Conservation (phyloP, 306 rosid species). For the Prinsepia uniflora region DNA sequence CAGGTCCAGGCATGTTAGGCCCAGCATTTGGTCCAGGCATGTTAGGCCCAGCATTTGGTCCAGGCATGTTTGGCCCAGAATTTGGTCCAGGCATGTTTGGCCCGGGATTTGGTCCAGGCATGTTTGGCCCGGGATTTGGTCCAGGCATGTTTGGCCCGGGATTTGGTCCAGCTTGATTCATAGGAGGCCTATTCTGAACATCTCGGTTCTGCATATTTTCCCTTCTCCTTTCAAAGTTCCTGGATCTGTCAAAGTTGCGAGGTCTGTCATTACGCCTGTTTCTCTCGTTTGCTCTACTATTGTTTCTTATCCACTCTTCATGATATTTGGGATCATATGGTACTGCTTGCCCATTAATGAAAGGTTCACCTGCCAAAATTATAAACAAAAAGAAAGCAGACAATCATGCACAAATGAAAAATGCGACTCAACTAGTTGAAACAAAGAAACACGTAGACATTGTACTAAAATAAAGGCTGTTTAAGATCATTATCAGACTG, state of each 20-base stretch:
- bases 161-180: slow-evolving; percentile 29
- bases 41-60: too few species aligned
- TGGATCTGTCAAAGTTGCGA: slow-evolving; percentile 69
- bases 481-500: not conserved
- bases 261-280: slow-evolving; percentile 91
- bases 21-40: not conserved
- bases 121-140: not conserved
- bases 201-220: slow-evolving; percentile 68
- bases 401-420: not conserved
- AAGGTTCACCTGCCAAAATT: slow-evolving; percentile 77
- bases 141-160: too few species aligned
- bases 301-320: slow-evolving; percentile 92
- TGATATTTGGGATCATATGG: slow-evolving; percentile 93
- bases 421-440: not conserved
- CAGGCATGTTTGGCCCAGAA: too few species aligned
- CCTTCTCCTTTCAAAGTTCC: slow-evolving; percentile 89
- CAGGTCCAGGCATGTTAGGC: slow-evolving; percentile 17
- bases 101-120: not conserved
- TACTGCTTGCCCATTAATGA: slow-evolving; percentile 83
- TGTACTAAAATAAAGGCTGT: not conserved
- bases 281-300: slow-evolving; percentile 87
- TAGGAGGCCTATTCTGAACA: slow-evolving; percentile 46
- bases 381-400: slow-evolving; percentile 15
- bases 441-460: not conserved
- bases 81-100: too few species aligned